Conservation (phyloP, 2,329 filamentous ascomycete species). For the Fusarium guadeloupense region DNA sequence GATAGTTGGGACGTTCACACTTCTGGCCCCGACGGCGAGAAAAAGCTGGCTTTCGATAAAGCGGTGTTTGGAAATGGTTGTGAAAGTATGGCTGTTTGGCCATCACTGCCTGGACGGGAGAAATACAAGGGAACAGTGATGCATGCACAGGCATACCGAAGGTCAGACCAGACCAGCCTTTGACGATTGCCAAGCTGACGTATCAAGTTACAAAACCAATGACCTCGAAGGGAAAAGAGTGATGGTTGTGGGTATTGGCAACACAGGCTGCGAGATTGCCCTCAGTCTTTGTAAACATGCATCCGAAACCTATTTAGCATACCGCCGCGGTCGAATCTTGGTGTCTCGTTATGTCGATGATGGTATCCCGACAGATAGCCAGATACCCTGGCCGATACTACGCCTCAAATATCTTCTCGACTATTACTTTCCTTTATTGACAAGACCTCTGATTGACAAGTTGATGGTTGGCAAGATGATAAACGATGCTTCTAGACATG, state of each 20-base stretch:
- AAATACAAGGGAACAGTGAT: neutral
- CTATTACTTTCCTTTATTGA: neutral
- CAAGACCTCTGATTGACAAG: neutral
- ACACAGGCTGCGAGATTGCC: constrained; percentile 1
- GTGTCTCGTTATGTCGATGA: neutral
- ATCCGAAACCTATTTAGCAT: neutral
- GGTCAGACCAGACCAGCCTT: neutral
- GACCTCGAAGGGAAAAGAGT: neutral
- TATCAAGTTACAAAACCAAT: neutral
- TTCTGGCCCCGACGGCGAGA: neutral
- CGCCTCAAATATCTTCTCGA: neutral
- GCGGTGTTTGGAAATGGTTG: neutral
- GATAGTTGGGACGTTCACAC: neutral
- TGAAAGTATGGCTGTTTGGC: neutral
- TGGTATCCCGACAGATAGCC: neutral
- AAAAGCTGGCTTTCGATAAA: neutral
- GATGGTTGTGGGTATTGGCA: constrained; percentile 1
- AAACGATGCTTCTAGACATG: neutral
- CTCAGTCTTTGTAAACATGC: neutral
- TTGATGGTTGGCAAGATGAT: constrained; percentile 1
- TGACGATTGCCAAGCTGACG: neutral
- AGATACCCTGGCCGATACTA: neutral
- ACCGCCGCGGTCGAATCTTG: neutral
- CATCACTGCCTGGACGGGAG: neutral
- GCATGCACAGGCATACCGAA: constrained; percentile 1